Conservation (phyloP, 257 asterid genomes). For the Fraxinus anomala region DNA sequence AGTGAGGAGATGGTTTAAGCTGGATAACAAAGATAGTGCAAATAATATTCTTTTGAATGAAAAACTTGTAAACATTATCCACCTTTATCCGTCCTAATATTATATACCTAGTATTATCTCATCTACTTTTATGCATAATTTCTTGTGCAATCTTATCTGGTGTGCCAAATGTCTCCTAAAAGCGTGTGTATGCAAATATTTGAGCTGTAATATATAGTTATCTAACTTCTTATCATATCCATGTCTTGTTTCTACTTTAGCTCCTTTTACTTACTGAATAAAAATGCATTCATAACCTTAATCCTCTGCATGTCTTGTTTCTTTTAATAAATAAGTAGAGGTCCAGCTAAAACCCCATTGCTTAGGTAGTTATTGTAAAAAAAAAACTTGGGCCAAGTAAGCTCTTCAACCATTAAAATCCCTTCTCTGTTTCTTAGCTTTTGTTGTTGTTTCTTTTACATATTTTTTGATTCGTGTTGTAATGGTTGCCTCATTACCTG, state of each 20-base stretch:
- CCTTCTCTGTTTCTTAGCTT: constrained; percentile 26
- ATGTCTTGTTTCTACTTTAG: background rate
- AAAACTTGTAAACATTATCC: too few relatives aligned
- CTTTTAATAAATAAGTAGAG: background rate
- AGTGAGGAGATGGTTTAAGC: background rate
- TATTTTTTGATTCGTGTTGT: background rate
- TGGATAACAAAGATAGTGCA: background rate
- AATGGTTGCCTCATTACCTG: background rate
- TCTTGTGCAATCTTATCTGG: background rate
- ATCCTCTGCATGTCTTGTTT: background rate
- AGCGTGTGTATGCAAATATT: background rate
- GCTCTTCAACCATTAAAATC: constrained; percentile 24
- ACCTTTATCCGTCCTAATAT: background rate
- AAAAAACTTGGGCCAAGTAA: too few relatives aligned
- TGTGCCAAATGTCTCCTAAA: background rate
- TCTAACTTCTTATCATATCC: background rate
- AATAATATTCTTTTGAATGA: background rate
- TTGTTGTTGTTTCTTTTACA: constrained; percentile 1
- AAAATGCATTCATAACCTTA: background rate
- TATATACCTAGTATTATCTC: background rate
- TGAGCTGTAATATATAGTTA: background rate
- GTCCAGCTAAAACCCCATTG: background rate
- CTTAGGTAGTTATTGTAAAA: background rate
- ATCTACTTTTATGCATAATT: background rate
- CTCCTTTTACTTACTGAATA: background rate